Base-by-base conservation (phyloP, 2,329 filamentous ascomycete species). In the Cladosporium sp. region DNA sequence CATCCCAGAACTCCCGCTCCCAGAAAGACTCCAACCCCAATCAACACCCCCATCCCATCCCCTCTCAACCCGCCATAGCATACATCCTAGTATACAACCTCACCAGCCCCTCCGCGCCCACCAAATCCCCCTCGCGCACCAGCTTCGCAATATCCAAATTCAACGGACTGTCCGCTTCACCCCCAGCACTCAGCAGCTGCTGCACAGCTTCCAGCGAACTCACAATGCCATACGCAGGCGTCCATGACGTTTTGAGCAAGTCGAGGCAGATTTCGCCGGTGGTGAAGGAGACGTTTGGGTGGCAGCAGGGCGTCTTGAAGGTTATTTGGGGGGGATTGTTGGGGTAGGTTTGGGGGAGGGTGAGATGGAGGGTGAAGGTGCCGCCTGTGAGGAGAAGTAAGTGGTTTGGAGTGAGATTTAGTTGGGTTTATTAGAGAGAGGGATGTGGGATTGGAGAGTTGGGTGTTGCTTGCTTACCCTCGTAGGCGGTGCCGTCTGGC, bases 211-310 rank as follows among this genome's bases (percentile, higher is more conserved):
- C 89, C 73, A 94, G 81, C 67, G 89, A 90, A 73, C 89, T 86
- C 39, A 89, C 85, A 23, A 98, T 85, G 48, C 89, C 93, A 78
- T 97, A 95, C 21, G 92, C 88, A 1, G 93, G 91, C 66, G 91
- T 90, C 94, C 94, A 98, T 21, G 85, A 85, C 0, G 81, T 82
- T 67, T 86, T 88, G 59, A 99, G 84, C 68, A 98, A 84, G 75
- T 97, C 95, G 30, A 98, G 87, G 78, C 95, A 99, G 75, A 99
- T 95, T 79, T 97, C 93, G 71, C 95, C 95, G 2, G 88, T 93
- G 71, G 82, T 81, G 76, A 87, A 88, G 67, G 85, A 81, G 54
- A 90, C 88, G 79, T 97, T 97, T 57, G 93, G 89, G 81, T 97
- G 93, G 73, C 92, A 91, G 70, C 96, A 88, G 68, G 88, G 87